Percentiles rank a stretch among this genome's conserved stretches.
Evolutionary conservation across 768 basidiomycete genomes (phyloP).

Genomic region (Leccinum ochraceum): DNA sequence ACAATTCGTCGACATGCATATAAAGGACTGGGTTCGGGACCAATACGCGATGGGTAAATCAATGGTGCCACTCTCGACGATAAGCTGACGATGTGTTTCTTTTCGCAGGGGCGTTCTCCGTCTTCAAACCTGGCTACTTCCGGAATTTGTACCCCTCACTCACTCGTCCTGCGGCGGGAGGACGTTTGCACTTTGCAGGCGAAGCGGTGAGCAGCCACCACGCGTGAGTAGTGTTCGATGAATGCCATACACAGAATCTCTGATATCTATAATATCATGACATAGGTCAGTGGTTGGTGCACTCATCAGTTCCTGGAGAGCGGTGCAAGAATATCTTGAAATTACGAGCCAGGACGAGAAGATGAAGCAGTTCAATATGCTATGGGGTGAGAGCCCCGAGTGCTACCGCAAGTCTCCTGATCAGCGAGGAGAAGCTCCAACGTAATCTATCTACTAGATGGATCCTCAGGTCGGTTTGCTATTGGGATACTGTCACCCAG

Average conservation of each 20-base stretch:
- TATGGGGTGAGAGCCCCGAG: constrained; percentile 34
- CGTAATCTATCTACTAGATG: neutral
- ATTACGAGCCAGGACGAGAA: constrained; percentile 12
- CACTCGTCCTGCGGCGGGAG: constrained; percentile 28
- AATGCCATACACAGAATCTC: neutral
- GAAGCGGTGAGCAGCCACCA: constrained; percentile 37
- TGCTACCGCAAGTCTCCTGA: constrained; percentile 16
- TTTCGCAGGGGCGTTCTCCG: constrained; percentile 37
- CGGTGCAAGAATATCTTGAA: constrained; percentile 30
- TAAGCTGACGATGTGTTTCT: neutral
- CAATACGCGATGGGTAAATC: constrained; percentile 37
- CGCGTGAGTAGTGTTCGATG: constrained; percentile 25
- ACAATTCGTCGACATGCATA: constrained; percentile 17
- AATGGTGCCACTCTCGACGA: neutral
- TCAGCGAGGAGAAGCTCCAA: neutral
- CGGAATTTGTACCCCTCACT: constrained; percentile 32
- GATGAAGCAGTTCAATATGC: constrained; percentile 17
- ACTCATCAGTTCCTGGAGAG: constrained; percentile 39
- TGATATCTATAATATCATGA: neutral
- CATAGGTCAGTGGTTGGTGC: constrained; percentile 40
- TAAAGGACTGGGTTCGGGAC: constrained; percentile 37
- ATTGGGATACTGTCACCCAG: too few relatives aligned
- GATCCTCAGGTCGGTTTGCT: neutral
- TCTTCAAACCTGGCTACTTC: constrained; percentile 42
- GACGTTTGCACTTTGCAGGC: constrained; percentile 13